These are phyloP conservation scores for Clarireedia homoeocarpa DNA, from an alignment of 2,329 filamentous ascomycete genomes.

Conservation along the genomic window DNA sequence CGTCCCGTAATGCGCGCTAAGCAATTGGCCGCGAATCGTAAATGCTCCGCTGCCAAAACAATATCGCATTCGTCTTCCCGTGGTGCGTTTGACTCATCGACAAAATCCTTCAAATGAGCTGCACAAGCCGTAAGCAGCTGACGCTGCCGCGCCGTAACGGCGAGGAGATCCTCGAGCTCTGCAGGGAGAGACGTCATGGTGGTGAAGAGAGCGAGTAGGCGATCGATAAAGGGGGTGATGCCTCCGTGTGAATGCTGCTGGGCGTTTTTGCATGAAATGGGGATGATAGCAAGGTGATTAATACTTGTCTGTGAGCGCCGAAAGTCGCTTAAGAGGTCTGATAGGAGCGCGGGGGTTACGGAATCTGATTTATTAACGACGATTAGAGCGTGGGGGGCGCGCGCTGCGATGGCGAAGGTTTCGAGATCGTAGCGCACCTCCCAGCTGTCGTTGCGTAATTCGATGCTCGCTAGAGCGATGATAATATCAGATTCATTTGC, in stretches of 20 bases:
- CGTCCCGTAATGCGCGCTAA: constrained; percentile 83
- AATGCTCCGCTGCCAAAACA: constrained; percentile 81
- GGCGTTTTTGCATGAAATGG: constrained; percentile 67
- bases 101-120: constrained; percentile 63
- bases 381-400: constrained; percentile 42
- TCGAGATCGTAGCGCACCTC: constrained; percentile 47
- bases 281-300: constrained; percentile 39
- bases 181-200: constrained; percentile 62
- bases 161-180: constrained; percentile 75
- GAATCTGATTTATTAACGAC: constrained; percentile 57
- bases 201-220: constrained; percentile 60
- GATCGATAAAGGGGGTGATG: constrained; percentile 34
- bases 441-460: constrained; percentile 34
- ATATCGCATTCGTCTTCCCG: constrained; percentile 58
- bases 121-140: constrained; percentile 71
- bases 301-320: constrained; percentile 25
- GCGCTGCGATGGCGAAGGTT: constrained; percentile 45
- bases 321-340: constrained; percentile 36
- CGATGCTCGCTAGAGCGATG: constrained; percentile 70
- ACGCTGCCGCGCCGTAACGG: constrained; percentile 84
- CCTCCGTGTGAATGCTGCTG: constrained; percentile 46
- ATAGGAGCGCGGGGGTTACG: constrained; percentile 32
- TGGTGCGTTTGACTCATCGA: constrained; percentile 44
- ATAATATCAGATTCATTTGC: constrained; percentile 81
- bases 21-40: constrained; percentile 71